A percentile compares a stretch with the other conserved stretches of the same genome.
These are phyloP conservation scores for Brachypodium distachyon DNA, from an alignment of 202 grass and related monocot species.

Conservation along the genomic window DNA sequence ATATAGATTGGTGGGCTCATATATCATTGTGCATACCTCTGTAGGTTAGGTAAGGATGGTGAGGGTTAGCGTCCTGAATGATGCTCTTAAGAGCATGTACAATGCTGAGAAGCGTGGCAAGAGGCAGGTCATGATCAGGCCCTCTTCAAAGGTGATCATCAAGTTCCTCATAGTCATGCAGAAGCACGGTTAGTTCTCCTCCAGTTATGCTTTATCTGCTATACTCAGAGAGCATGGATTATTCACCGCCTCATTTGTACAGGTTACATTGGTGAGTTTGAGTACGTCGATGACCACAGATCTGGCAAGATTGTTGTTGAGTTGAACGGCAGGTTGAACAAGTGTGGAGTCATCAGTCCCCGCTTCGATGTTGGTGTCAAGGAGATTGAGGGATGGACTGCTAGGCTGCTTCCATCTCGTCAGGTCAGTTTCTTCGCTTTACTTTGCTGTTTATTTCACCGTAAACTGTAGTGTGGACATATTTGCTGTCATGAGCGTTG, in stretches of 20 bases:
- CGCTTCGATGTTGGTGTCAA: conserved; percentile 69
- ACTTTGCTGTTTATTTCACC: neutral
- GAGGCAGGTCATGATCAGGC: conserved; percentile 63
- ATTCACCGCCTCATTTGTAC: neutral
- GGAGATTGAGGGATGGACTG: conserved; percentile 77
- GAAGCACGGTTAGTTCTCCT: conserved; percentile 53
- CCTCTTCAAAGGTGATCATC: conserved; percentile 76
- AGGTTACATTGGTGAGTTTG: conserved; percentile 80
- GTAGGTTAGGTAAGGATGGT: conserved; percentile 34
- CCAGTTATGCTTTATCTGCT: neutral
- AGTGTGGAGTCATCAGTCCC: conserved; percentile 73
- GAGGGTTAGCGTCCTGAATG: conserved; percentile 60
- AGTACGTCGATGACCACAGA: conserved; percentile 78
- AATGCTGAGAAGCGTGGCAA: conserved; percentile 79
- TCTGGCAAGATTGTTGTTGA: conserved; percentile 78
- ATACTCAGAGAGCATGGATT: neutral
- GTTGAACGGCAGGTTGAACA: conserved; percentile 65
- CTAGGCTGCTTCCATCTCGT: conserved; percentile 63
- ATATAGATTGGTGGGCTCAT: neutral
- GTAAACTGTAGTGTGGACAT: neutral
- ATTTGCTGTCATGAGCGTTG: neutral
- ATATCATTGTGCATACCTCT: neutral
- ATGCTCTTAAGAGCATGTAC: conserved; percentile 74
- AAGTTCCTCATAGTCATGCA: conserved; percentile 77
- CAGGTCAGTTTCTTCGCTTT: conserved; percentile 30